Conservation (phyloP, 768 basidiomycete species). For the Chalciporus pseudorubinellus region DNA sequence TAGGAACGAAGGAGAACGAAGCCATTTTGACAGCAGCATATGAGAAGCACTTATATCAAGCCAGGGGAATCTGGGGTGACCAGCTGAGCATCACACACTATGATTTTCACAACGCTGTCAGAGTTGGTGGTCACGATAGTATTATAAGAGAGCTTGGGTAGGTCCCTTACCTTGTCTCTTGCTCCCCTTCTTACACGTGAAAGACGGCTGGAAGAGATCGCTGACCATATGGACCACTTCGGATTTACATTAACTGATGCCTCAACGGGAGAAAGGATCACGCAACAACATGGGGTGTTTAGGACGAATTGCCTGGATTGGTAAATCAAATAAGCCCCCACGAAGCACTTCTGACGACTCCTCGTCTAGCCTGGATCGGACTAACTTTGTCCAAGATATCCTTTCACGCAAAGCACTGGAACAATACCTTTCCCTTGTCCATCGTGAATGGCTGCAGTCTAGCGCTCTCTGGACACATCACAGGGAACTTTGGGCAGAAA, state of each 20-base stretch:
- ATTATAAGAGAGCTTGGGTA: slow-evolving; percentile 73
- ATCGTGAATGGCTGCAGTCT: slow-evolving; percentile 71
- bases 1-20: slow-evolving; percentile 93
- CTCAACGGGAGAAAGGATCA: slow-evolving; percentile 64
- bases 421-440: slow-evolving; percentile 76
- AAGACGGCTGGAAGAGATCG: slow-evolving; percentile 61
- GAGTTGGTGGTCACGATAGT: slow-evolving; percentile 82
- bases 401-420: slow-evolving; percentile 79
- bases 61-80: slow-evolving; percentile 60
- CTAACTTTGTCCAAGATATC: slow-evolving; percentile 97
- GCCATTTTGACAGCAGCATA: slow-evolving; percentile 80
- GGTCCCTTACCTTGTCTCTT: slow-evolving; percentile 5
- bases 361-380: slow-evolving; percentile 78
- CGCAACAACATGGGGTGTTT: slow-evolving; percentile 90
- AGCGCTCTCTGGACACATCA: slow-evolving; percentile 79
- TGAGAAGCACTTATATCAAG: slow-evolving; percentile 70
- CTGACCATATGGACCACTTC: slow-evolving; percentile 68
- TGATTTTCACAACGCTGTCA: slow-evolving; percentile 89
- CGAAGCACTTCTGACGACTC: slow-evolving; percentile 2
- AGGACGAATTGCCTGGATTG: slow-evolving; percentile 95
- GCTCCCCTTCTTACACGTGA: slow-evolving; percentile 7
- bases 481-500: slow-evolving; percentile 96
- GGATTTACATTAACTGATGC: slow-evolving; percentile 84
- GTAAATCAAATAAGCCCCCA: slow-evolving; percentile 37
- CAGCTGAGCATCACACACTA: slow-evolving; percentile 81